Evolutionary conservation across 2,329 filamentous ascomycete species (phyloP), one percentile per base, ranked within the genome.

Genomic region (Gnomoniopsis smithogilvyi): DNA sequence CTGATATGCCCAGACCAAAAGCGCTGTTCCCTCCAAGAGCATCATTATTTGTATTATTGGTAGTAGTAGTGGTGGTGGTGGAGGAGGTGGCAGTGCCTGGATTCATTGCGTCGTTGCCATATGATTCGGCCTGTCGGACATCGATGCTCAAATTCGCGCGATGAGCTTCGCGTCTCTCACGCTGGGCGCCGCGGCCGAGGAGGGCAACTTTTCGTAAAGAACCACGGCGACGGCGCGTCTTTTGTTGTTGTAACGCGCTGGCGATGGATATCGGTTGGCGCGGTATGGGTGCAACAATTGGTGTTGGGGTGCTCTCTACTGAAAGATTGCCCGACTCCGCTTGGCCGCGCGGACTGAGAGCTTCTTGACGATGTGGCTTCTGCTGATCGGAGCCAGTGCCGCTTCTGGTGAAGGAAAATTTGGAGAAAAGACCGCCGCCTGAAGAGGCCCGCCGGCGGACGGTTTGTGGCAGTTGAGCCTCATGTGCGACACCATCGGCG

Each of bases 161-260:
- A 38, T 52, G 54, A 58, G 72, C 74, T 58, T 86, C 85, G 64
- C 76, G 82, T 67, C 74, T 80, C 65, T 84, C 85, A 61, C 83
- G 80, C 71, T 83, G 86, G 56, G 80, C 84, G 62, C 88, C 88
- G 63, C 89, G 89, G 17, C 91, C 91, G 19, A 96, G 80, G 51
- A 96, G 78, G 26, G 92, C 92, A 12, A 91, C 91, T 74, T 96
- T 96, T 61, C 93, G 84, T 70, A 97, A 78, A 12, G 93, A 96
- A 3, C 92, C 92, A 70, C 90, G 90, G 61, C 93, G 85, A 67
- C 87, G 87, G 57, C 92, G 80, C 50, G 85, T 85, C 70, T 76
- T 81, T 60, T 80, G 77, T 64, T 75, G 70, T 62, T 77, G 69
- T 62, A 78, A 38, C 15, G 80, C 53, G 80, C 69, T 26, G 76